phyloP scores from a whole-genome alignment of 305 asterid genomes.

The Striga hermonthica region DNA sequence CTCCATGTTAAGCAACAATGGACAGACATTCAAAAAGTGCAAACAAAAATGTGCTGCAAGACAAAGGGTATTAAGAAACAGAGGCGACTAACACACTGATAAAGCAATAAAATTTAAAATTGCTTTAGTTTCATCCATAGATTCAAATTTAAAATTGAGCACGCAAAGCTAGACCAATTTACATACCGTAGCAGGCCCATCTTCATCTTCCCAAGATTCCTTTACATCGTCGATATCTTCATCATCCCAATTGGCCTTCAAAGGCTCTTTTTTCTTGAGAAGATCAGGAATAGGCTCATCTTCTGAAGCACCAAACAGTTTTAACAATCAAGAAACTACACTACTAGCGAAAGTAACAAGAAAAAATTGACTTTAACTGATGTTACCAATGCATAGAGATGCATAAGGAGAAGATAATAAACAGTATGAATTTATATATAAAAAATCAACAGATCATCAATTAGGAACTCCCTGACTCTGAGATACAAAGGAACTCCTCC shows the following conservation, averaged over 20 bases:
- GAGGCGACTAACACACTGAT: too few relatives aligned
- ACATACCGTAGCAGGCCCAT: slow-evolving; percentile 53
- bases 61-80: too few relatives aligned
- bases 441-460: not conserved
- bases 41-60: too few relatives aligned
- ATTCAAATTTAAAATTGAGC: too few relatives aligned
- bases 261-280: slow-evolving; percentile 43
- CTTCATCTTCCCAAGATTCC: slow-evolving; percentile 90
- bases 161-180: not conserved
- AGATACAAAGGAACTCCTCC: not conserved
- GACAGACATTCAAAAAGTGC: too few relatives aligned
- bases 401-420: not conserved
- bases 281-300: slow-evolving; percentile 53
- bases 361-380: too few relatives aligned
- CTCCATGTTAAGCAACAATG: too few relatives aligned
- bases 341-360: too few relatives aligned
- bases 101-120: too few relatives aligned
- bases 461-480: not conserved
- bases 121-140: too few relatives aligned
- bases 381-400: too few relatives aligned
- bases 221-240: slow-evolving; percentile 69
- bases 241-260: slow-evolving; percentile 60
- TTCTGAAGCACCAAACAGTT: slow-evolving; percentile 43
- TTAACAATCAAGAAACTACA: not conserved
- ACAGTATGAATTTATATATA: not conserved